Conservation (phyloP, 2,329 filamentous ascomycete genomes). For the Ophiostoma piceae region DNA sequence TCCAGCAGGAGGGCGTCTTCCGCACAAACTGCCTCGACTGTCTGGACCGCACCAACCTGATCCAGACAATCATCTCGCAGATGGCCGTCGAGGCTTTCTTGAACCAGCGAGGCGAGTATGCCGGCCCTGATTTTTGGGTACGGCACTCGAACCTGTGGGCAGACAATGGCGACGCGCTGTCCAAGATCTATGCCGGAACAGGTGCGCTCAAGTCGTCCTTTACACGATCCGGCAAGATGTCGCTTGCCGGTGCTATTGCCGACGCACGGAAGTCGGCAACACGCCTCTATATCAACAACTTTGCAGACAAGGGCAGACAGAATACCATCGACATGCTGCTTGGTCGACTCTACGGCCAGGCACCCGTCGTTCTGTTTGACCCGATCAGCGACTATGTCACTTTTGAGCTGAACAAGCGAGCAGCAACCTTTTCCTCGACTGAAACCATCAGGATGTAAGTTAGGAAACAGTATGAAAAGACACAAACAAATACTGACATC, state of each 20-base stretch:
- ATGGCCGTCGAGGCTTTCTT: slow-evolving; percentile 88
- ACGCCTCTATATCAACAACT: slow-evolving; percentile 94
- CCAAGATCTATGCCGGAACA: slow-evolving; percentile 93
- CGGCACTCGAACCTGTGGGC: slow-evolving; percentile 92
- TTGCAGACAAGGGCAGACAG: slow-evolving; percentile 86
- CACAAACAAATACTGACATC: background rate
- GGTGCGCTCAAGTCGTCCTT: slow-evolving; percentile 94
- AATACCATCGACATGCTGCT: slow-evolving; percentile 92
- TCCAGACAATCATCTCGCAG: slow-evolving; percentile 91
- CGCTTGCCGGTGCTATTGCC: slow-evolving; percentile 84
- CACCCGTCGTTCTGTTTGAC: slow-evolving; percentile 80
- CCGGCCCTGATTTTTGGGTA: slow-evolving; percentile 80
- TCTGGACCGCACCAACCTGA: slow-evolving; percentile 88
- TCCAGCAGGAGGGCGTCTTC: slow-evolving; percentile 94
- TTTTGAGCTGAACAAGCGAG: slow-evolving; percentile 63
- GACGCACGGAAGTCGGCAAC: slow-evolving; percentile 93
- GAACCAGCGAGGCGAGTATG: slow-evolving; percentile 61
- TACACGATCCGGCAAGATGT: slow-evolving; percentile 93
- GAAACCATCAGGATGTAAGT: slow-evolving; percentile 68
- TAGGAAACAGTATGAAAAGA: too few species aligned
- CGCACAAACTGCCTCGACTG: slow-evolving; percentile 95
- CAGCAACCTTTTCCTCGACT: slow-evolving; percentile 68
- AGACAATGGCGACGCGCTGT: slow-evolving; percentile 90
- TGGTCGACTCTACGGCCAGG: slow-evolving; percentile 76
- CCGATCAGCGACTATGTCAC: slow-evolving; percentile 90